These are phyloP conservation scores for Penicillium verrucosum DNA, from an alignment of 2,329 filamentous ascomycete genomes.

Conservation along the genomic window DNA sequence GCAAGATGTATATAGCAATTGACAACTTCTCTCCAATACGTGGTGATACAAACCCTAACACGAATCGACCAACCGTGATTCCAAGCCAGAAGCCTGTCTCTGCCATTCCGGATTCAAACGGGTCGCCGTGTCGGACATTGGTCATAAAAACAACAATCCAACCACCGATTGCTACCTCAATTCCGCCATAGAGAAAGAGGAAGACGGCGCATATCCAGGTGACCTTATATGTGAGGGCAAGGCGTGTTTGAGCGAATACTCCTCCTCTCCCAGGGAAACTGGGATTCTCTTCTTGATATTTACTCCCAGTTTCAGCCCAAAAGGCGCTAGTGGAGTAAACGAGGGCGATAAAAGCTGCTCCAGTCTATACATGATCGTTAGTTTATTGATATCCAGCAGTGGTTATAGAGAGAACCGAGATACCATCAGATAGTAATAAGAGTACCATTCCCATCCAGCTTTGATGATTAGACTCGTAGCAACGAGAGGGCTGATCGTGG, in stretches of 20 bases:
- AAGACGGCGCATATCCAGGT: constrained; percentile 72
- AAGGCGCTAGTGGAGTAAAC: constrained; percentile 16
- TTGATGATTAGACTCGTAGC: constrained; percentile 69
- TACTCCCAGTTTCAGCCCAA: constrained; percentile 17
- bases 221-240: constrained; percentile 51
- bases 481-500: constrained; percentile 50
- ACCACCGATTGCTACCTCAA: constrained; percentile 41
- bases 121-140: constrained; percentile 58
- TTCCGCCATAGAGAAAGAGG: constrained; percentile 48
- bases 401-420: neutral
- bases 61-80: constrained; percentile 66
- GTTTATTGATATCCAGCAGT: neutral
- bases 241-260: constrained; percentile 21
- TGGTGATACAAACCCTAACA: constrained; percentile 44
- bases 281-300: constrained; percentile 24
- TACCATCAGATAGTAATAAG: constrained; percentile 20
- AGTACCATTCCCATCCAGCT: constrained; percentile 27
- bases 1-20: constrained; percentile 58
- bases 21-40: constrained; percentile 53
- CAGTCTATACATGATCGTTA: constrained; percentile 10
- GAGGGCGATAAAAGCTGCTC: constrained; percentile 16
- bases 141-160: constrained; percentile 81
- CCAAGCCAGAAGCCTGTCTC: constrained; percentile 78
- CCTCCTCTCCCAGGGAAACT: constrained; percentile 5
- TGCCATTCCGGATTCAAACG: constrained; percentile 66